Conservation (phyloP, 768 basidiomycete species). For the Suillus decipiens region DNA sequence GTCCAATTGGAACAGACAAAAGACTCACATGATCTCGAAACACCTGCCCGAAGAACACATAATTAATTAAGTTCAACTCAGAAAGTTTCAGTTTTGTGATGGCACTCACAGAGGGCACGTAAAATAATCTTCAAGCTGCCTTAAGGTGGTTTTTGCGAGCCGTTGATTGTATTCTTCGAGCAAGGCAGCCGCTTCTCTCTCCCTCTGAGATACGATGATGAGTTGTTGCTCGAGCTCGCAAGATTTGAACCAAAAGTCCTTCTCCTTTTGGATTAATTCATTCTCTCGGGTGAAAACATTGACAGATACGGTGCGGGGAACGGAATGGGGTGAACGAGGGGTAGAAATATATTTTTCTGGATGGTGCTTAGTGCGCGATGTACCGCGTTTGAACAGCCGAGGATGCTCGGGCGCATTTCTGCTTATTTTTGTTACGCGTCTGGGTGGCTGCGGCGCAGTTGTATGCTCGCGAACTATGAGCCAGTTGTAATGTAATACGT, state of each 20-base stretch:
- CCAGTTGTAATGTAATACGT: not conserved
- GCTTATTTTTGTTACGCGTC: too few relatives aligned
- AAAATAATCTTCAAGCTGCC: constrained; percentile 61
- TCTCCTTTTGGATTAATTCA: constrained; percentile 37
- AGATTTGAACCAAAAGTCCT: constrained; percentile 39
- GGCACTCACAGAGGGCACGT: constrained; percentile 60
- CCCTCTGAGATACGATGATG: constrained; percentile 38
- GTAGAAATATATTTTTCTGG: not conserved
- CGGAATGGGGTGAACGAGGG: not conserved
- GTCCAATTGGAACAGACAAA: not conserved
- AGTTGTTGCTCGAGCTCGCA: constrained; percentile 45
- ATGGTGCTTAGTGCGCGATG: too few relatives aligned
- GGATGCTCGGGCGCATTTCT: too few relatives aligned
- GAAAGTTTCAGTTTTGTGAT: constrained; percentile 9
- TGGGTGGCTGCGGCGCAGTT: not conserved
- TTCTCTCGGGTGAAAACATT: constrained; percentile 26
- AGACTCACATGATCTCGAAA: constrained; percentile 55
- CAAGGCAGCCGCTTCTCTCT: constrained; percentile 43
- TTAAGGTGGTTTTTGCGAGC: constrained; percentile 39
- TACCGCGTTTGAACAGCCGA: not conserved
- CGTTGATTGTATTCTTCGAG: constrained; percentile 40
- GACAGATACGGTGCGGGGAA: too few relatives aligned
- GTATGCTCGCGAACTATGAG: not conserved
- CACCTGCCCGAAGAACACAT: constrained; percentile 43
- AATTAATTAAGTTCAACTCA: constrained; percentile 13